These are phyloP conservation scores for Neurospora crassa DNA, from an alignment of 2,329 filamentous ascomycete genomes.

Conservation along the genomic window DNA sequence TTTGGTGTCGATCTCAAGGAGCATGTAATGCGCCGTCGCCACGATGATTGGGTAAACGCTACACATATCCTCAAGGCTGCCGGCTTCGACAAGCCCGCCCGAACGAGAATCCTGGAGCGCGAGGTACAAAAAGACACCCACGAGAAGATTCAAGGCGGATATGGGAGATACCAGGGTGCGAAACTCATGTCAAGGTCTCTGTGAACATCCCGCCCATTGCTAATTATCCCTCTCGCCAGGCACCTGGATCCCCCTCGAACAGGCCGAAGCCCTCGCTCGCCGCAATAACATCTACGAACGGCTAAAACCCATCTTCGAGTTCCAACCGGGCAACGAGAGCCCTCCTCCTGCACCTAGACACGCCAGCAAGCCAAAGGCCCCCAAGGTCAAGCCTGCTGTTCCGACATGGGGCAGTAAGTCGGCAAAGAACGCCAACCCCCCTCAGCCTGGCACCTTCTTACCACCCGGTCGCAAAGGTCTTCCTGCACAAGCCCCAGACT, in stretches of 20 bases:
- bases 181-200: not conserved
- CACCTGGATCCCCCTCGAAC: conserved; percentile 87
- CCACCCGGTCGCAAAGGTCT: conserved; percentile 15
- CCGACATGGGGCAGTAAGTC: conserved; percentile 47
- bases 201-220: not conserved
- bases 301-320: conserved; percentile 83
- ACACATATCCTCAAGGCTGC: conserved; percentile 97
- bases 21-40: conserved; percentile 91
- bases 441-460: conserved; percentile 13
- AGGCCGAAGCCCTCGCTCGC: conserved; percentile 71
- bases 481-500: conserved; percentile 44
- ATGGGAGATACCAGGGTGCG: conserved; percentile 93
- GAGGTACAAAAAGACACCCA: conserved; percentile 95
- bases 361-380: conserved; percentile 73
- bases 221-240: conserved; percentile 37
- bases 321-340: conserved; percentile 70
- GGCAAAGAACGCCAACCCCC: conserved; percentile 7
- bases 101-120: conserved; percentile 88
- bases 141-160: conserved; percentile 96
- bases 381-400: conserved; percentile 51
- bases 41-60: conserved; percentile 98
- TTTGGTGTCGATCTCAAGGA: conserved; percentile 67
- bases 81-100: conserved; percentile 91
- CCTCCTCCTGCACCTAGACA: conserved; percentile 93
- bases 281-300: conserved; percentile 82